Conservation (phyloP, 1,139 yeast genomes). For the Geotrichum candidum region DNA sequence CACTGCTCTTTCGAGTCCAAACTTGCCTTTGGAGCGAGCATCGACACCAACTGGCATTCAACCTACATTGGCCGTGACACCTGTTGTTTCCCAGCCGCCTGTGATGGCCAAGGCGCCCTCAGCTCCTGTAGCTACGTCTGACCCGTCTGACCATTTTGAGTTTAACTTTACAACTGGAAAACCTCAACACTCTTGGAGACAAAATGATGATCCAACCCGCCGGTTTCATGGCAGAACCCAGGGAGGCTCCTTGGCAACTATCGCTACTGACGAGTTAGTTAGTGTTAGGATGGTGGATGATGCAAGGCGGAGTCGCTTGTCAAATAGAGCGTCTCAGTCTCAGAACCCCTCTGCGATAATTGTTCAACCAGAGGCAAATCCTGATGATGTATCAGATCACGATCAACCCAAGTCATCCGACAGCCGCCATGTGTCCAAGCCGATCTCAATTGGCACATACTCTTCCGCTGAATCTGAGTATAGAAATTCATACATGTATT, state of each 20-base stretch:
- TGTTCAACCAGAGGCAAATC: conserved; percentile 1
- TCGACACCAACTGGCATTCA: neutral
- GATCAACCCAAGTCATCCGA: neutral
- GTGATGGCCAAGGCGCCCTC: neutral
- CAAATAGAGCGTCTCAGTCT: neutral
- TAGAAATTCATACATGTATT: neutral
- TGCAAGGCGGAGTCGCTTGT: conserved; percentile 1
- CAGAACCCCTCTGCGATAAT: conserved; percentile 5
- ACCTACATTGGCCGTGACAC: neutral
- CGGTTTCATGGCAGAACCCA: conserved; percentile 53
- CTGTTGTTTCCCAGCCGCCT: neutral
- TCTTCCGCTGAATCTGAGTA: conserved; percentile 2
- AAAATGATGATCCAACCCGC: conserved; percentile 38
- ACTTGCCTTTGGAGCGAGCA: neutral
- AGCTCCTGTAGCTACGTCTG: neutral
- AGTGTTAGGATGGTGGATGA: conserved; percentile 62
- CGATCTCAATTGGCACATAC: conserved; percentile 10
- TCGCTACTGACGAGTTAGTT: conserved; percentile 77
- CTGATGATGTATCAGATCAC: conserved; percentile 7
- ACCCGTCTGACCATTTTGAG: neutral
- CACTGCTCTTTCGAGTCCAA: neutral
- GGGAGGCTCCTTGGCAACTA: conserved; percentile 70
- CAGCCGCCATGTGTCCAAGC: conserved; percentile 2
- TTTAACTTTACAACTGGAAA: conserved; percentile 18
- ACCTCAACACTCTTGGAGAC: conserved; percentile 69